Percentiles rank a stretch among this genome's conserved stretches.
Evolutionary conservation across 2,329 filamentous ascomycete genomes (phyloP).

Genomic region (Lachnellula occidentalis): DNA sequence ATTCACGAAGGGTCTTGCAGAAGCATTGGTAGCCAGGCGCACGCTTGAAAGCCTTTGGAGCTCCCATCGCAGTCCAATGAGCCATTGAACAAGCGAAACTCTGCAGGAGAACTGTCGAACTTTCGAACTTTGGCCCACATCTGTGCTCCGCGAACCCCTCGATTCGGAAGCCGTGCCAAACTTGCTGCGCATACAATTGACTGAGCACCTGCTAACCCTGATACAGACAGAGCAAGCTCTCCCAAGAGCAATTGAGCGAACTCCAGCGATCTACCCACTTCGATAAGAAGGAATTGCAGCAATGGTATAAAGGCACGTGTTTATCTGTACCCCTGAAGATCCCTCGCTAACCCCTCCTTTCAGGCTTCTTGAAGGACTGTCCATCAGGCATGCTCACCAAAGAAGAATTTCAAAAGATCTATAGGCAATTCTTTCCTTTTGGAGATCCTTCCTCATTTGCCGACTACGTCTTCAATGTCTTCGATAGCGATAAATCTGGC

Average conservation of each 20-base stretch:
- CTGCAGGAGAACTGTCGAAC: too few relatives aligned
- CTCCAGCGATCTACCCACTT: constrained; percentile 97
- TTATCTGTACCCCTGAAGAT: background rate
- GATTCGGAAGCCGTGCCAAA: background rate
- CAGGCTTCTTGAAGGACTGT: constrained; percentile 97
- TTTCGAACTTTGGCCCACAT: too few relatives aligned
- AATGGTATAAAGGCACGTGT: constrained; percentile 95
- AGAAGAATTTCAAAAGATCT: constrained; percentile 99
- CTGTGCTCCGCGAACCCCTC: too few relatives aligned
- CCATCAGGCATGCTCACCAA: constrained; percentile 95
- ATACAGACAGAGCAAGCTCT: constrained; percentile 92
- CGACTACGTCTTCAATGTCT: constrained; percentile 99
- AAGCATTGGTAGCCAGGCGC: too few relatives aligned
- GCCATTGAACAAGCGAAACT: too few relatives aligned
- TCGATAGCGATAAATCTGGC: constrained; percentile 94
- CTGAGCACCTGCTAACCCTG: constrained; percentile 10
- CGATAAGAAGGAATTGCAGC: constrained; percentile 98
- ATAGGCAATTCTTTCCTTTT: constrained; percentile 98
- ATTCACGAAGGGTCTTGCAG: too few relatives aligned
- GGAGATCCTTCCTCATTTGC: constrained; percentile 96
- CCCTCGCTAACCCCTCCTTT: background rate
- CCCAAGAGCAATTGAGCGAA: constrained; percentile 89
- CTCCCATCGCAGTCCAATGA: too few relatives aligned
- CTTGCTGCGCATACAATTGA: background rate
- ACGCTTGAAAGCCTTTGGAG: too few relatives aligned